Evolutionary conservation across 208 protist genomes (phyloP), one percentile per base, ranked within the genome.

Genomic region (Crithidia mellificae): DNA sequence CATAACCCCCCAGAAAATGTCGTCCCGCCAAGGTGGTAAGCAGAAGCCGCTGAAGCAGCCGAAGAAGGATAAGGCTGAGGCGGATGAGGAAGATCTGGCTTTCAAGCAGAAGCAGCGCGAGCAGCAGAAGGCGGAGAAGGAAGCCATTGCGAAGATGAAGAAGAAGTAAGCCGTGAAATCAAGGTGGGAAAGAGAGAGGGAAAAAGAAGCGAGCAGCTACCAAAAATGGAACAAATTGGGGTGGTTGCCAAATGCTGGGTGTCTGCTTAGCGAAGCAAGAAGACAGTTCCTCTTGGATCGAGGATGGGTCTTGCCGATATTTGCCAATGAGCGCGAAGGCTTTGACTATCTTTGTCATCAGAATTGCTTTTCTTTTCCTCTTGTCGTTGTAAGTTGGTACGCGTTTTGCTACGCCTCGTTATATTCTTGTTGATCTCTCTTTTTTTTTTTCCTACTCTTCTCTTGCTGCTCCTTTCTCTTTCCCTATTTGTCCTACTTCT

Each of bases 31-130:
- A 67, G 90, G 90, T 74, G 90, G 90, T 29, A 95, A 95, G 76
- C 87, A 93, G 64, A 95, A 95, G 77, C 90, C 90, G 47, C 82
- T 95, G 57, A 95, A 93, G 80, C 83, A 85, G 39, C 85, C 90
- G 39, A 95, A 93, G 80, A 95, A 95, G 87, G 80, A 87, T 12
- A 74, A 72, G 20, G 20, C 20, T 38, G 90, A 93, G 14, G 32
- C 65, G 57, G 80, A 84, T 51, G 90, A 95, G 32, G 87, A 93
- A 19, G 90, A 95, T 34, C 34, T 82, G 2, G 87, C 83, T 50
- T 85, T 91, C 55, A 88, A 90, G 82, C 72, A 90, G 63, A 90
- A 85, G 72, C 72, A 79, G 78, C 82, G 84, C 47, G 90, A 92
- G 0, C 86, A 90, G 74, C 78, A 95, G 70, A 95, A 91, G 80